Evolutionary conservation across 768 basidiomycete genomes (phyloP).

Genomic region (Termitomyces sp.): DNA sequence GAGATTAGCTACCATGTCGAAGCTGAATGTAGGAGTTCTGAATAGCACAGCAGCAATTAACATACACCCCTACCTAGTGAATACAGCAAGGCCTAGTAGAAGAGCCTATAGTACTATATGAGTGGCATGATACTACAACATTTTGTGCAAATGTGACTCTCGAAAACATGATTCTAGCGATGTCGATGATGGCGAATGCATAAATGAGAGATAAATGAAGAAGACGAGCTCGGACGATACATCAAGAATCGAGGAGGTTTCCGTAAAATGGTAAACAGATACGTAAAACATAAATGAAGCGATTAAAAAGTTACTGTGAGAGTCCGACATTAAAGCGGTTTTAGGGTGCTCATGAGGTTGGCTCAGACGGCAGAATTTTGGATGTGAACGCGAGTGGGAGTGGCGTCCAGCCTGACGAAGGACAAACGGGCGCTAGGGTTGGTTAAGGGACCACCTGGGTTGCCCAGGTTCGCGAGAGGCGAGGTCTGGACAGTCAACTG

Average conservation of each 20-base stretch:
- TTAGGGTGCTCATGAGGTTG: slow-evolving; percentile 10
- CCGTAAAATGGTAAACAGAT: background rate
- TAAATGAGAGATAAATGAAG: slow-evolving; percentile 14
- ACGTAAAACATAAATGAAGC: background rate
- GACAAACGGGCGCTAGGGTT: slow-evolving; percentile 60
- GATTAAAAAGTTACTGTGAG: slow-evolving; percentile 12
- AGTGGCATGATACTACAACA: slow-evolving; percentile 11
- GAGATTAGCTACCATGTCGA: background rate
- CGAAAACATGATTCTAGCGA: background rate
- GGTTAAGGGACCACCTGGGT: slow-evolving; percentile 45
- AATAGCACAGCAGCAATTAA: background rate
- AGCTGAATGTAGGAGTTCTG: background rate
- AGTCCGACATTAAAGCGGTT: slow-evolving; percentile 13
- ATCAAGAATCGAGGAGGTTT: slow-evolving; percentile 2
- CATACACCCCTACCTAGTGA: slow-evolving; percentile 8
- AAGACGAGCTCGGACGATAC: background rate
- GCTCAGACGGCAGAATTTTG: slow-evolving; percentile 35
- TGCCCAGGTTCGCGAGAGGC: slow-evolving; percentile 27
- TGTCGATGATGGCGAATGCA: slow-evolving; percentile 5
- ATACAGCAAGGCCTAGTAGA: slow-evolving; percentile 11
- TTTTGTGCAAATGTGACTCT: slow-evolving; percentile 10
- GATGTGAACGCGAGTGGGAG: slow-evolving; percentile 42
- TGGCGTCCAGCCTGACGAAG: slow-evolving; percentile 45
- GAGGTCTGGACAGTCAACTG: slow-evolving; percentile 27
- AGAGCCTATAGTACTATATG: slow-evolving; percentile 8